Evolutionary conservation across 2,329 filamentous ascomycete genomes (phyloP).

Genomic region (Penicillium brevicompactum): DNA sequence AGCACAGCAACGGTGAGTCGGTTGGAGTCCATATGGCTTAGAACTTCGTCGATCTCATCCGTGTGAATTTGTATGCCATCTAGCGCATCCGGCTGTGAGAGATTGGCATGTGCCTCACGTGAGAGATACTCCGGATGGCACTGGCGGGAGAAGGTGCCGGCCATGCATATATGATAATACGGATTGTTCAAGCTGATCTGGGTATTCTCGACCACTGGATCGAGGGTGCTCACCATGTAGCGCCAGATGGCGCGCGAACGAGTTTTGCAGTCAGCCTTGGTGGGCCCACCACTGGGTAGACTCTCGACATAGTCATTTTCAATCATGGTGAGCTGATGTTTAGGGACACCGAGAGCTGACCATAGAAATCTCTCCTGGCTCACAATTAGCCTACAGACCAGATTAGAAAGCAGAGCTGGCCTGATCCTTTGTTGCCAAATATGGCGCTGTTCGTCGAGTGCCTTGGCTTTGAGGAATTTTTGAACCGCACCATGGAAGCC

Average conservation of each 20-base stretch:
- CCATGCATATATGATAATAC: background rate
- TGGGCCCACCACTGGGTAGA: background rate
- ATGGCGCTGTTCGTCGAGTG: background rate
- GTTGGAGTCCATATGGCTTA: background rate
- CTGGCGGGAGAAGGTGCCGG: background rate
- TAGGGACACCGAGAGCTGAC: background rate
- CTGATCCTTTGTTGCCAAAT: background rate
- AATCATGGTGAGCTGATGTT: background rate
- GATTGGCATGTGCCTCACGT: background rate
- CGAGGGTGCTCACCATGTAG: background rate
- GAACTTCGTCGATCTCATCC: background rate
- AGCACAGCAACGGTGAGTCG: background rate
- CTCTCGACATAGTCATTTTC: background rate
- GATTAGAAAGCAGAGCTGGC: background rate
- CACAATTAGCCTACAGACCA: background rate
- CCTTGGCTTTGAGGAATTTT: background rate
- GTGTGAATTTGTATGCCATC: background rate
- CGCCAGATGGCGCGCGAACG: background rate
- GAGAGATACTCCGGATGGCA: background rate
- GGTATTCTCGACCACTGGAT: background rate
- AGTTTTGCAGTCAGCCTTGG: background rate
- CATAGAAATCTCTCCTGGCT: background rate
- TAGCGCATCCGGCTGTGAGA: background rate
- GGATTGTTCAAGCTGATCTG: background rate
- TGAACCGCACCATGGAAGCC: background rate